Evolutionary conservation across 352 stramenopile species (phyloP).

Genomic region (Globisporangium yorkense): DNA sequence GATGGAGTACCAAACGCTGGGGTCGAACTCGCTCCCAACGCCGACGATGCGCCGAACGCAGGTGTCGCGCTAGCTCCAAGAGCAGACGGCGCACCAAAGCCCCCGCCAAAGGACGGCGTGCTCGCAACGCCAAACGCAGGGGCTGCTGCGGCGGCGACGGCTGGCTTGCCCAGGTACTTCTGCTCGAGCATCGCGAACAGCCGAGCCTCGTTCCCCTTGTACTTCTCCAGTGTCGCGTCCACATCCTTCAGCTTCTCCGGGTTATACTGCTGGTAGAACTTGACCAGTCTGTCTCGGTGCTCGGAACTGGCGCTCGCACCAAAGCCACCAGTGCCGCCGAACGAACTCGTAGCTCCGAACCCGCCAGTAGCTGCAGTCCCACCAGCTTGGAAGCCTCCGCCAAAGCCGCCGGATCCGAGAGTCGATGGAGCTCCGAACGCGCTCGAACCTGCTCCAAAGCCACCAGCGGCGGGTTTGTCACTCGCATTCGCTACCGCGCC

Average conservation of each 20-base stretch:
- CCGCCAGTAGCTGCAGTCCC: not conserved
- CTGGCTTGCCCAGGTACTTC: slow-evolving; percentile 47
- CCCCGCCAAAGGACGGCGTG: slow-evolving; percentile 24
- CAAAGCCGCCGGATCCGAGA: slow-evolving; percentile 13
- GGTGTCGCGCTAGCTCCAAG: slow-evolving; percentile 33
- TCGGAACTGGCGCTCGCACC: slow-evolving; percentile 24
- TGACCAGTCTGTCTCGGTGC: slow-evolving; percentile 46
- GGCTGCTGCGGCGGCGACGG: slow-evolving; percentile 5
- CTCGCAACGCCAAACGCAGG: slow-evolving; percentile 36
- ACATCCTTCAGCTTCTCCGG: slow-evolving; percentile 63
- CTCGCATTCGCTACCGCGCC: slow-evolving; percentile 4
- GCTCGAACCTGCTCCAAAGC: slow-evolving; percentile 6
- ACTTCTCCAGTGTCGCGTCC: slow-evolving; percentile 64
- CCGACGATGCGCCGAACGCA: slow-evolving; percentile 47
- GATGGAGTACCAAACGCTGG: slow-evolving; percentile 17
- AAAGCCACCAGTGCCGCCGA: slow-evolving; percentile 31
- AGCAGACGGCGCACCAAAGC: slow-evolving; percentile 44
- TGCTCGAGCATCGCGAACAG: slow-evolving; percentile 73
- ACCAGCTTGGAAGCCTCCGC: slow-evolving; percentile 2
- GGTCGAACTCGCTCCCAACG: slow-evolving; percentile 25
- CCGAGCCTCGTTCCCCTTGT: slow-evolving; percentile 60
- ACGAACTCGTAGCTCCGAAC: slow-evolving; percentile 11
- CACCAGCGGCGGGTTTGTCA: not conserved
- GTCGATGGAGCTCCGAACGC: slow-evolving; percentile 10
- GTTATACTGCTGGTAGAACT: slow-evolving; percentile 77